These are phyloP conservation scores for Penicillium vulpinum DNA, from an alignment of 2,329 filamentous ascomycete genomes.

Conservation along the genomic window DNA sequence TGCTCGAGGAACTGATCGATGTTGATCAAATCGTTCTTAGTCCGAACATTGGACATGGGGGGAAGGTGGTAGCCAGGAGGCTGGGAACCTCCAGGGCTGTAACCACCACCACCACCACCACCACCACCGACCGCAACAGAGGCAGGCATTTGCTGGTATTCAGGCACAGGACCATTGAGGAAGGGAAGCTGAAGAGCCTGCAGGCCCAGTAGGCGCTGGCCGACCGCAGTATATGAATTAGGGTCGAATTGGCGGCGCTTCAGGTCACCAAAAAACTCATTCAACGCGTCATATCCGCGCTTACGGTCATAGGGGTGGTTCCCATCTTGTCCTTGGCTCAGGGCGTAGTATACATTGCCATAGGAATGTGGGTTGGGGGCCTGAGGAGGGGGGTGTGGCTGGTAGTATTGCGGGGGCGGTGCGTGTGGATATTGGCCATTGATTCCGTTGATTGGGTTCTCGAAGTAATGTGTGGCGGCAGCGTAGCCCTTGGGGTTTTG, in stretches of 20 bases:
- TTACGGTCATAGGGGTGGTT: conserved; percentile 70
- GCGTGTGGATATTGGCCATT: conserved; percentile 44
- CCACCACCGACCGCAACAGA: conserved; percentile 57
- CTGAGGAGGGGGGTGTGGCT: conserved; percentile 56
- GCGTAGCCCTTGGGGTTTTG: conserved; percentile 42
- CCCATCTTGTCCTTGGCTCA: conserved; percentile 64
- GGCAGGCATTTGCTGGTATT: conserved; percentile 55
- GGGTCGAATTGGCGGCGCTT: conserved; percentile 92
- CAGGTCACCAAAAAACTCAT: conserved; percentile 90
- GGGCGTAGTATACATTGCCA: conserved; percentile 75
- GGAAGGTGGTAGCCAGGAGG: conserved; percentile 83
- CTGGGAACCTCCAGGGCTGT: conserved; percentile 59
- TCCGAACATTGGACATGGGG: conserved; percentile 81
- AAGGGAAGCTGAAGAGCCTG: conserved; percentile 67
- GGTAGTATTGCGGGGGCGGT: conserved; percentile 53
- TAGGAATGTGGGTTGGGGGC: conserved; percentile 59
- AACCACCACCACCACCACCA: conserved; percentile 49
- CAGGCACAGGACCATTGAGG: conserved; percentile 57
- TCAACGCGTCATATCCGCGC: conserved; percentile 81
- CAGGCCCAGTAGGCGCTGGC: conserved; percentile 80
- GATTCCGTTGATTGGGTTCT: conserved; percentile 52
- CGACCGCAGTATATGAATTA: conserved; percentile 84
- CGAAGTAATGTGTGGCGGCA: conserved; percentile 57
- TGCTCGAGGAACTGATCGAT: conserved; percentile 95
- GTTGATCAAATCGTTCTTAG: conserved; percentile 89